Conservation (phyloP, 2,329 filamentous ascomycete genomes). For the Fusarium brachygibbosum region DNA sequence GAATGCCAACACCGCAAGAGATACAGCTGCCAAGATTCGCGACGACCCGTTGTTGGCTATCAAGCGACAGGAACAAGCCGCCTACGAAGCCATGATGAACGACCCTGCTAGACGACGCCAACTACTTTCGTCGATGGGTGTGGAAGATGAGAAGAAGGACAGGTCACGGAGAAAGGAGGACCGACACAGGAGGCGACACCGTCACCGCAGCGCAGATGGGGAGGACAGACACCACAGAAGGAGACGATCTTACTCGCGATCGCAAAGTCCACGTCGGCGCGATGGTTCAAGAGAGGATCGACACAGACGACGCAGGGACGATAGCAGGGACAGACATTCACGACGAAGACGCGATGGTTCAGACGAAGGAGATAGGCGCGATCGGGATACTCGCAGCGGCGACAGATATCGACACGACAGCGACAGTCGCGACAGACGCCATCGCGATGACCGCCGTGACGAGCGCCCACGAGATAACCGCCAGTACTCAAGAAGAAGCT, state of each 20-base stretch:
- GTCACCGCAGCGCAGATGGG: constrained; percentile 57
- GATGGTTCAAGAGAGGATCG: constrained; percentile 50
- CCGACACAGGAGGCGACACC: constrained; percentile 60
- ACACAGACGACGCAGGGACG: constrained; percentile 45
- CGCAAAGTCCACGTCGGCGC: constrained; percentile 57
- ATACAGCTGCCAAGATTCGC: constrained; percentile 87
- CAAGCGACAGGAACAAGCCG: constrained; percentile 89
- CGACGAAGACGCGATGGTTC: constrained; percentile 41
- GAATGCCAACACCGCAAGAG: constrained; percentile 79
- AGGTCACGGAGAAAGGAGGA: constrained; percentile 51
- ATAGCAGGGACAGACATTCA: constrained; percentile 44
- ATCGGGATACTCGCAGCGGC: neutral
- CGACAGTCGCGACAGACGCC: constrained; percentile 26
- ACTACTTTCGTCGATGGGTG: constrained; percentile 74
- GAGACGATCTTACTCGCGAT: constrained; percentile 62
- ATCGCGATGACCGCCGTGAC: constrained; percentile 4
- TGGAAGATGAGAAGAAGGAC: constrained; percentile 63
- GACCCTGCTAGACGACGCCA: constrained; percentile 77
- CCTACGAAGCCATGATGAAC: constrained; percentile 84
- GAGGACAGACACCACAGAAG: constrained; percentile 57
- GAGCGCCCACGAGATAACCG: constrained; percentile 41
- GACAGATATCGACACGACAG: neutral
- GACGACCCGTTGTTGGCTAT: constrained; percentile 94
- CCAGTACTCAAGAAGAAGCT: constrained; percentile 36
- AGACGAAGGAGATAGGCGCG: constrained; percentile 32